These are phyloP conservation scores for Mycena belliarum DNA, from an alignment of 768 basidiomycete genomes.

Conservation along the genomic window DNA sequence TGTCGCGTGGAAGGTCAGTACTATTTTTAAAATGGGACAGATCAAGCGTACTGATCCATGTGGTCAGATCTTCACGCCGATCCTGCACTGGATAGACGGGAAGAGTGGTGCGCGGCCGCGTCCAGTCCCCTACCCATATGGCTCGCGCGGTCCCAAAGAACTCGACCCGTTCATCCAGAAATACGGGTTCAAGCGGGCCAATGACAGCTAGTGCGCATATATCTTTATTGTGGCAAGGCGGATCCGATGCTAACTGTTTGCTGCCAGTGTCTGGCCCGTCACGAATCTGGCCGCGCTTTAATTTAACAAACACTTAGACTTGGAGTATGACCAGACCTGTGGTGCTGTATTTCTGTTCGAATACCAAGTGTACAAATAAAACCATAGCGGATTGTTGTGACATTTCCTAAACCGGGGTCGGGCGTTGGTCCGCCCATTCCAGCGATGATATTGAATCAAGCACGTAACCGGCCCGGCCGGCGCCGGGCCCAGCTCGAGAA, in stretches of 20 bases:
- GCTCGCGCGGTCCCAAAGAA: conserved; percentile 90
- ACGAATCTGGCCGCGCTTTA: conserved; percentile 65
- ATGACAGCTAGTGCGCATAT: conserved; percentile 69
- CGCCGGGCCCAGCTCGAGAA: no score
- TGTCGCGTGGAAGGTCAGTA: conserved; percentile 88
- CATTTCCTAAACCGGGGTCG: no score
- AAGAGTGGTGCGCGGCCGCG: conserved; percentile 63
- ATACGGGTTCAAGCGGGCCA: conserved; percentile 75
- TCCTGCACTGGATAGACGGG: conserved; percentile 95
- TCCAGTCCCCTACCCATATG: conserved; percentile 84
- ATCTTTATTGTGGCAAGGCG: background rate
- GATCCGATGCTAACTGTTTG: conserved; percentile 12
- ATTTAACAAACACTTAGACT: conserved; percentile 13
- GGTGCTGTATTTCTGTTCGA: conserved; percentile 13
- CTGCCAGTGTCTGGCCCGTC: conserved; percentile 67
- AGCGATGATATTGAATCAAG: no score
- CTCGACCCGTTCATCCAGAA: conserved; percentile 73
- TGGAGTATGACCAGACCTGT: background rate
- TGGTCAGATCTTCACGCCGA: conserved; percentile 85
- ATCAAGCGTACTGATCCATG: background rate
- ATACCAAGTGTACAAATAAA: conserved; percentile 23
- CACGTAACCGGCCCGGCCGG: no score
- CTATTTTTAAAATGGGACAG: background rate
- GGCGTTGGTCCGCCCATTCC: no score
- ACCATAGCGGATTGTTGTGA: conserved; percentile 2